phyloP scores from a whole-genome alignment of 495 filamentous ascomycete genomes.

The Cetradonia linearis region DNA sequence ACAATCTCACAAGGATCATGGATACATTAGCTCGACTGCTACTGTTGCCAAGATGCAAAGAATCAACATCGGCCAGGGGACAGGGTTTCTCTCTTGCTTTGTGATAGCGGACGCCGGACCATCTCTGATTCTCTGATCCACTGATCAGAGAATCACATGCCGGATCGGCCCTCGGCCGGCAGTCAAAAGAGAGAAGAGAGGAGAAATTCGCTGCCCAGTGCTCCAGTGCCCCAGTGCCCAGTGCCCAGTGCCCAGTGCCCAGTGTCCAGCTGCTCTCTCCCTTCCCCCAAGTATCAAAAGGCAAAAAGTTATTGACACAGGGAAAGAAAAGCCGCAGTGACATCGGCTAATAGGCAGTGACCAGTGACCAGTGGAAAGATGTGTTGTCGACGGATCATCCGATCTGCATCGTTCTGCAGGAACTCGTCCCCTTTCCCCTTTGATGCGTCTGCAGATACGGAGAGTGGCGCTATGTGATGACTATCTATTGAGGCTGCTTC shows the following conservation, averaged over 20 bases:
- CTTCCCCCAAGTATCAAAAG: neutral
- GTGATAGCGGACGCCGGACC: neutral
- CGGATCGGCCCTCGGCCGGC: constrained; percentile 13
- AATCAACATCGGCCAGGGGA: neutral
- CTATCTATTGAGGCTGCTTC: neutral
- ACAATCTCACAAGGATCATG: constrained; percentile 16
- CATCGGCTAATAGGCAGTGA: neutral
- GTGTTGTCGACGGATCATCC: constrained; percentile 8
- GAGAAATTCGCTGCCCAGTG: neutral
- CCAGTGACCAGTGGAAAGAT: neutral
- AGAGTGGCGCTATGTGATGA: neutral
- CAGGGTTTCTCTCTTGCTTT: constrained; percentile 8
- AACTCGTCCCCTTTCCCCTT: neutral
- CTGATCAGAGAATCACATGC: constrained; percentile 2
- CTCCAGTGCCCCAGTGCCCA: neutral
- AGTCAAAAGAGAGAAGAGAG: constrained; percentile 14
- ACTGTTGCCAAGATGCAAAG: constrained; percentile 4
- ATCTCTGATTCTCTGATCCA: too few relatives aligned
- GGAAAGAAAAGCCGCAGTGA: constrained; percentile 1
- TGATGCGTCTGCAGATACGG: constrained; percentile 2
- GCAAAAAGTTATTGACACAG: neutral
- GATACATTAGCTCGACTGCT: constrained; percentile 11
- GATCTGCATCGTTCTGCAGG: constrained; percentile 14
- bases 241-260: neutral
- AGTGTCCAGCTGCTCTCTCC: too few relatives aligned